phyloP scores from a whole-genome alignment of 2,329 filamentous ascomycete species.

The Beauveria asiatica region DNA sequence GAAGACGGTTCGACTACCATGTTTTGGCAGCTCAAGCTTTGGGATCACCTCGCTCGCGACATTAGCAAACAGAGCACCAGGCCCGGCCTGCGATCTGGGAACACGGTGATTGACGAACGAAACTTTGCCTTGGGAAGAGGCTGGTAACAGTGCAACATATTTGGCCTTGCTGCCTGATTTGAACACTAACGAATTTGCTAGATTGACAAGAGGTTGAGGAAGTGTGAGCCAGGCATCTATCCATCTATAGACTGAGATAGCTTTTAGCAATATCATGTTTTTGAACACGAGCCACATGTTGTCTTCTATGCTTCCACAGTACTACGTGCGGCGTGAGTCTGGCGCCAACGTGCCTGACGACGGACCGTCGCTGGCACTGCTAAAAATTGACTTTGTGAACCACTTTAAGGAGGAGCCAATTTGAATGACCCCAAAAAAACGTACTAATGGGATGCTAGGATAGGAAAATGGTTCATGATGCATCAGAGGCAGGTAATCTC shows the following conservation, averaged over 20 bases:
- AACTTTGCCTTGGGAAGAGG: constrained; percentile 22
- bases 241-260: constrained; percentile 10
- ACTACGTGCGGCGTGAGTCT: not conserved
- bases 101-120: constrained; percentile 31
- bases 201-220: constrained; percentile 6
- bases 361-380: not conserved
- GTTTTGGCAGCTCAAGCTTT: constrained; percentile 24
- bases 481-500: too few species aligned
- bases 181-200: constrained; percentile 11
- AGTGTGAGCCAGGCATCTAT: constrained; percentile 8
- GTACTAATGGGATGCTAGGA: not conserved
- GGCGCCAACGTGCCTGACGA: not conserved
- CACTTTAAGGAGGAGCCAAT: not conserved
- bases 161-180: not conserved
- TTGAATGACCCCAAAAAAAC: not conserved
- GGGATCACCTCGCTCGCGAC: constrained; percentile 30
- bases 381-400: not conserved
- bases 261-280: constrained; percentile 10
- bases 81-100: constrained; percentile 26
- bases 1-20: constrained; percentile 16
- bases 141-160: not conserved
- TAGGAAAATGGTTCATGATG: too few species aligned
- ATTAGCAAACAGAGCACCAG: constrained; percentile 27
- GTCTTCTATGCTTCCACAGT: not conserved
- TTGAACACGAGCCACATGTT: constrained; percentile 3